phyloP scores from a whole-genome alignment of 2,329 filamentous ascomycete genomes.

The Fusarium sublunatum region DNA sequence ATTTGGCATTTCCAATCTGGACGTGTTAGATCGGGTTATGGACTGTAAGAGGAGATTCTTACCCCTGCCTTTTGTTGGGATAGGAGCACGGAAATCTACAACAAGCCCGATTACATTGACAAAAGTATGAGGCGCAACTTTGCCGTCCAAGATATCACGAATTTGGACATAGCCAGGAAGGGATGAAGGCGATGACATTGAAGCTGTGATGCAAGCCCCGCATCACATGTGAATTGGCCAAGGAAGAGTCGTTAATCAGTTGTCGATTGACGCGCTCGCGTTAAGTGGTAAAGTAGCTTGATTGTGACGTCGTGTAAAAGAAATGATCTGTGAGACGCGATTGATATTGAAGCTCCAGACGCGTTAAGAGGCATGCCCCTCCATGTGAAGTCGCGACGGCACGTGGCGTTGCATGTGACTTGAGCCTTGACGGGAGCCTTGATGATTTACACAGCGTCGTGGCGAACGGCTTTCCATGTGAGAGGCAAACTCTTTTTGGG shows the following conservation, averaged over 20 bases:
- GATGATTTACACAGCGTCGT: constrained; percentile 6
- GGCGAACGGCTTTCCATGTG: constrained; percentile 1
- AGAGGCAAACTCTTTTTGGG: constrained; percentile 7
- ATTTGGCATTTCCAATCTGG: constrained; percentile 71
- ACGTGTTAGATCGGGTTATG: constrained; percentile 5
- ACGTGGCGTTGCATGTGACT: constrained; percentile 44
- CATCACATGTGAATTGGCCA: constrained; percentile 5
- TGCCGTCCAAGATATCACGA: constrained; percentile 58
- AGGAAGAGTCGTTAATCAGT: not conserved
- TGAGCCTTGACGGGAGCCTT: no score
- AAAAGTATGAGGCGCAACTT: constrained; percentile 43
- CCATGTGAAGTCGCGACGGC: constrained; percentile 36
- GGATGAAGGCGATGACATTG: constrained; percentile 19
- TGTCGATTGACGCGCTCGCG: constrained; percentile 17
- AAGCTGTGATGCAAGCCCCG: constrained; percentile 9
- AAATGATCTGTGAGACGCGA: constrained; percentile 30
- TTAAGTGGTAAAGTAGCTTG: constrained; percentile 2
- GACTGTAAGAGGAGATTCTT: constrained; percentile 30
- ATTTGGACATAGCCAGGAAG: constrained; percentile 48
- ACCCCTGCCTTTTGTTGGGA: constrained; percentile 64
- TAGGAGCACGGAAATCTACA: constrained; percentile 69
- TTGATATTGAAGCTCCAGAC: constrained; percentile 9
- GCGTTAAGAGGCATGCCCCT: constrained; percentile 25
- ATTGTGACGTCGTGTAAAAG: constrained; percentile 14
- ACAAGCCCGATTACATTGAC: constrained; percentile 78